Conservation (phyloP, 768 basidiomycete species). For the Trametes maxima region DNA sequence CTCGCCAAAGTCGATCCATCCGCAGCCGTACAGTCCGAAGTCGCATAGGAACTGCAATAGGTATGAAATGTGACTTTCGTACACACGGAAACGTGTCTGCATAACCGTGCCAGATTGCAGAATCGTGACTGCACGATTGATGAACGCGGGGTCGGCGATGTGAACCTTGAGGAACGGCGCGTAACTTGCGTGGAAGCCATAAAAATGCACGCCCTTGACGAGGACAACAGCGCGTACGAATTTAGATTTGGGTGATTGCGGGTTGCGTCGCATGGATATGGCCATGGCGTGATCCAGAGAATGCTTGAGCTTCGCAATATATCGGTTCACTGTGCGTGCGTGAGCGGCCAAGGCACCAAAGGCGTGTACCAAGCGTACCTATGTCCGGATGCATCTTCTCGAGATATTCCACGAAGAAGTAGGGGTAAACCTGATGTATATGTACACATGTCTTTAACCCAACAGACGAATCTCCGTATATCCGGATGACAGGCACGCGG, state of each 20-base stretch:
- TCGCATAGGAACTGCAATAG: slow-evolving; percentile 93
- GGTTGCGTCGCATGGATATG: slow-evolving; percentile 75
- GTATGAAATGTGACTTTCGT: slow-evolving; percentile 90
- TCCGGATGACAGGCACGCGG: slow-evolving; percentile 77
- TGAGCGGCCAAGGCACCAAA: neutral
- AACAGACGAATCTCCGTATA: slow-evolving; percentile 80
- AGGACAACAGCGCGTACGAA: slow-evolving; percentile 77
- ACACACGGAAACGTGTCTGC: slow-evolving; percentile 74
- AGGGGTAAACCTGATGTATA: slow-evolving; percentile 93
- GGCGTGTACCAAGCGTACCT: slow-evolving; percentile 49
- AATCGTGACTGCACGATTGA: slow-evolving; percentile 73
- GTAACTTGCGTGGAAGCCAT: slow-evolving; percentile 88
- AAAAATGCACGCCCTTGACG: slow-evolving; percentile 95
- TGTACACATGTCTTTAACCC: slow-evolving; percentile 85
- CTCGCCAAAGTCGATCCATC: slow-evolving; percentile 76
- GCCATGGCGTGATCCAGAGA: slow-evolving; percentile 89
- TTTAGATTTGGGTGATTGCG: slow-evolving; percentile 55
- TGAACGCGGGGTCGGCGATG: slow-evolving; percentile 67
- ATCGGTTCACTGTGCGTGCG: slow-evolving; percentile 60
- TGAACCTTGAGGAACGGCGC: slow-evolving; percentile 88
- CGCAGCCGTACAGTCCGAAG: slow-evolving; percentile 93
- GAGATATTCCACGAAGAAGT: slow-evolving; percentile 85
- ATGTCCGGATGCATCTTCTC: slow-evolving; percentile 62
- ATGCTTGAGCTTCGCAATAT: slow-evolving; percentile 66
- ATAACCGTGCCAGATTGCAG: slow-evolving; percentile 84